Evolutionary conservation across 805 yeast genomes (phyloP), one percentile per base, ranked within the genome.

Genomic region (Saturnispora dispora): DNA sequence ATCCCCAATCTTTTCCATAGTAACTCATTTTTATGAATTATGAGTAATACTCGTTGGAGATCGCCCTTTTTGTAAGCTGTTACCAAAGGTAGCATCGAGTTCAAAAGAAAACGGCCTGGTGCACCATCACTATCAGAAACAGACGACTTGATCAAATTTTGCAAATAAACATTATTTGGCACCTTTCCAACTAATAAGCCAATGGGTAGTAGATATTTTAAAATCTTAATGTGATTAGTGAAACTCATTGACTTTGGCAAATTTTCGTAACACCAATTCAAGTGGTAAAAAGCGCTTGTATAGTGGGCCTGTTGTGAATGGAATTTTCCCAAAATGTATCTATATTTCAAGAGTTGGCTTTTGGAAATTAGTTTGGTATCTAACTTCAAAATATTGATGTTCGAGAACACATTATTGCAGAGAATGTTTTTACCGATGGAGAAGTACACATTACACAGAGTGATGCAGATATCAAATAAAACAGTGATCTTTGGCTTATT

Each of bases 321-420:
- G 54, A 72, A 81, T 50, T 74, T 72, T 0, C 81, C 81, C 44
- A 80, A 63, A 45, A 76, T 71, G 58, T 70, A 80, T 46, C 85
- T 63, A 61, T 79, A 81, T 47, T 74, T 76, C 6, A 79, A 59
- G 44, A 76, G 73, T 55, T 78, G 78, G 17, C 71, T 63, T 41
- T 58, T 68, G 3, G 71, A 61, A 40, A 73, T 78, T n/a, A 67
- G 62, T 3, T 55, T 56, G 48, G 72, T 71, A 39, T 68, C 70
- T 39, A 81, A 64, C 23, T 69, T 66, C 18, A 81, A 70, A 46
- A 72, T 76, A 57, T 75, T 78, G 69, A 81, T 75, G 61, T 81
- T 81, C 33, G 82, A 73, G 58, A 80, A 79, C 39, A 81, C 79
- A 57, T 81, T 80, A 35, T 79, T 73, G 63, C 86, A 81, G 17